Evolutionary conservation across 352 stramenopile species (phyloP).

Genomic region (Blastocystis sp.): DNA sequence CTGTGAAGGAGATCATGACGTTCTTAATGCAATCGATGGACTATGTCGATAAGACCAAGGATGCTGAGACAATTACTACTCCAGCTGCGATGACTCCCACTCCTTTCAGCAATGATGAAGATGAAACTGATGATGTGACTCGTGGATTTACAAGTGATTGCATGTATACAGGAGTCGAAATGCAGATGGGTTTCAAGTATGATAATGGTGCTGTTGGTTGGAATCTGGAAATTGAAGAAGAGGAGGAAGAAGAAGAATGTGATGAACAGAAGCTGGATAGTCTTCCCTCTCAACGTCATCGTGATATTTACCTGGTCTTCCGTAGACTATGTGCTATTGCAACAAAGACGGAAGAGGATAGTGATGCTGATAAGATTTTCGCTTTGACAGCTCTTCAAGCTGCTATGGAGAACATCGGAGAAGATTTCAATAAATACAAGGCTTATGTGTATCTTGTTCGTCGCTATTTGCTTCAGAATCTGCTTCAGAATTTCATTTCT

Average conservation of each 20-base stretch:
- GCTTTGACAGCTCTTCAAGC: constrained; percentile 89
- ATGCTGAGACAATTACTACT: constrained; percentile 30
- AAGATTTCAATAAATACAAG: constrained; percentile 83
- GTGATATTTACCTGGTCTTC: constrained; percentile 94
- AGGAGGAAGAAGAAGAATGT: constrained; percentile 59
- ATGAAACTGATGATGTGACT: constrained; percentile 18
- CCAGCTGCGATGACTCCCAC: not conserved
- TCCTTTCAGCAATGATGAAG: not conserved
- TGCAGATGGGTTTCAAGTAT: constrained; percentile 62
- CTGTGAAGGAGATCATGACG: constrained; percentile 54
- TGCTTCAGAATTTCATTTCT: constrained; percentile 96
- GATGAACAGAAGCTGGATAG: constrained; percentile 60
- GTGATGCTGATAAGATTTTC: constrained; percentile 89
- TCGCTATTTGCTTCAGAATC: constrained; percentile 87
- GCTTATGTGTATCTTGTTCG: constrained; percentile 92
- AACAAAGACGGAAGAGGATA: constrained; percentile 77
- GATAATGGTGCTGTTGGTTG: constrained; percentile 16
- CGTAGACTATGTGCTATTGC: constrained; percentile 88
- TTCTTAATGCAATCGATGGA: constrained; percentile 61
- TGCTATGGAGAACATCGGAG: constrained; percentile 88
- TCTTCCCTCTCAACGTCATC: constrained; percentile 88
- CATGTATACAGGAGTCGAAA: constrained; percentile 57
- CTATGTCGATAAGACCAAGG: constrained; percentile 61
- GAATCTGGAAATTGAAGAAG: constrained; percentile 56
- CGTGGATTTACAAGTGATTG: constrained; percentile 42